Base-by-base conservation (phyloP, 2,329 filamentous ascomycete genomes). In the Tolypocladium paradoxum region DNA sequence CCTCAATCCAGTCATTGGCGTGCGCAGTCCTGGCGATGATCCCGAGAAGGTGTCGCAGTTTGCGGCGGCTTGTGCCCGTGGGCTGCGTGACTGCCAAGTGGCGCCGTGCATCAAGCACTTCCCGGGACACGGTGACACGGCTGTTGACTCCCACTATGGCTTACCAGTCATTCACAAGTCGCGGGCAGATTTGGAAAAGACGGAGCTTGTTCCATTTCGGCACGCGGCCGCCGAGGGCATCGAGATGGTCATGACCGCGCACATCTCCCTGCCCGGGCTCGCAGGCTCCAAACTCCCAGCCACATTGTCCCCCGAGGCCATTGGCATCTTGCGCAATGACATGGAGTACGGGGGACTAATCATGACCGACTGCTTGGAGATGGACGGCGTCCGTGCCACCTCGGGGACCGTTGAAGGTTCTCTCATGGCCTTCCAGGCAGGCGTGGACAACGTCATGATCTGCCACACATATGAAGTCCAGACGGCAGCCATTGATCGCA, bases 201-300 rank as follows among this genome's bases (percentile, higher is more conserved):
- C 56, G 2, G 61, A 64, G 52, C 52, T 64, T 8, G 48, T 64
- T 7, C 61, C 61, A 1, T 64, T 64, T 38, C 51, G 52, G 4
- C 54, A 53, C 1, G 61, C 60, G 0, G 57, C 55, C 2, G 53
- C 36, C 4, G 54, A 61, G 4, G 59, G 53, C 38, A 59, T 64
- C 38, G 61, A 64, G 53, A 62, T 62, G 61, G 52, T 64, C 52
- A 64, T 64, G 61, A 64, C 61, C 14, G 61, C 61, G 36, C 61
- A 64, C 53, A 64, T 62, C 24, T 60, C 61, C 2, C 48, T 64
- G 12, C 61, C 61, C 18, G 54, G 58, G 54, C 34, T 62, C 9
- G 53, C 53, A 2, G 57, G 57, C n/a, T 56, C 57, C 18, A 46
- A 56, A 3, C 46, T 57, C 11, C 61, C 61, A 2, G 55, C 61